Evolutionary conservation across 2,329 filamentous ascomycete genomes (phyloP).

Genomic region (Dissoconium aciculare): DNA sequence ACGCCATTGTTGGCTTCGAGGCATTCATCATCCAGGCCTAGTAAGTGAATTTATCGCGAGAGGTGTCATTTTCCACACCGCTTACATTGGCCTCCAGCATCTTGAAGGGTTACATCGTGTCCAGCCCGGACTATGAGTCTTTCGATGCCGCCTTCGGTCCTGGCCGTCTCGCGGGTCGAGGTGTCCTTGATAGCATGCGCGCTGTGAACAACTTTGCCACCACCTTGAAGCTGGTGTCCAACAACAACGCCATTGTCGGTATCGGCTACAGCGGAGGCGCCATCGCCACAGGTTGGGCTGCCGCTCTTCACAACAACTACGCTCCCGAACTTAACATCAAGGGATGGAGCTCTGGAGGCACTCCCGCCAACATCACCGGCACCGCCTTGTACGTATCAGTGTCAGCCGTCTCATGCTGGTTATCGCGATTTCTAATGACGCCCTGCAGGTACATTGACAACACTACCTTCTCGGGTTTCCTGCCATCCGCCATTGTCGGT

Average conservation of each 20-base stretch:
- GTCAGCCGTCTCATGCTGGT: no score
- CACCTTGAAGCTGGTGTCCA: conserved; percentile 15
- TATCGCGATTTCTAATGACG: no score
- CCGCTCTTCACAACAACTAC: conserved; percentile 37
- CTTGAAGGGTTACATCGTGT: conserved; percentile 16
- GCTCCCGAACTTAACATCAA: conserved; percentile 38
- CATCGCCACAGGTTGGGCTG: conserved; percentile 37
- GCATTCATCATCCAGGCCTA: no score
- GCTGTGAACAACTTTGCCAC: conserved; percentile 22
- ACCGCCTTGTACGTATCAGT: neutral
- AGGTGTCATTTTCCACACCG: no score
- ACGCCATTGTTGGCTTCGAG: no score
- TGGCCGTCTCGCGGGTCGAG: conserved; percentile 29
- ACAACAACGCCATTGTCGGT: conserved; percentile 24
- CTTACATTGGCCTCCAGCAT: no score
- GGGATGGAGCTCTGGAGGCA: conserved; percentile 36
- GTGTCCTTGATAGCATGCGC: conserved; percentile 30
- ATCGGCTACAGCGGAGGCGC: conserved; percentile 44
- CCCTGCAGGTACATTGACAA: no score
- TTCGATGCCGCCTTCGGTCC: conserved; percentile 18
- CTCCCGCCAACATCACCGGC: conserved; percentile 27
- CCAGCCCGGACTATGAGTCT: conserved; percentile 31
- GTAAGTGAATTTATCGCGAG: no score
- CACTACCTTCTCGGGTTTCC: conserved; percentile 17
- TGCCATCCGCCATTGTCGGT: conserved; percentile 15